Base-by-base conservation (phyloP, 2,329 filamentous ascomycete species). In the Aspergillus fumigatus region DNA sequence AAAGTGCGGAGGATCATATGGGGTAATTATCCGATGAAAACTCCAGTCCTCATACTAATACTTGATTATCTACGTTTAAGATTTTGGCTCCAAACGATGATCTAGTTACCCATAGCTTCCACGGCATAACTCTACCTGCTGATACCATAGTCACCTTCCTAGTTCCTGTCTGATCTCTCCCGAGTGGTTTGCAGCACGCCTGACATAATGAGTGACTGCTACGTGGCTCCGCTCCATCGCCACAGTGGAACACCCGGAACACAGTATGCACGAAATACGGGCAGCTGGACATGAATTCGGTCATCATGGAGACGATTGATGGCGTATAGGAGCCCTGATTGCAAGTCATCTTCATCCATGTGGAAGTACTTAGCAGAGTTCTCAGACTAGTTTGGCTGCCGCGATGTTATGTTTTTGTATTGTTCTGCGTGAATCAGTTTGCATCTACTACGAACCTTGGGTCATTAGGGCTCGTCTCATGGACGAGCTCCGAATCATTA, bases 141-240 rank as follows among this genome's bases (percentile, higher is more conserved):
- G 43, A 21, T 10, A 23, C 26, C 21, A 23, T 43, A 17, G 8
- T 21, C 21, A 14, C 32, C 14, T 38, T 38, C 32, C 32, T 38
- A 38, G 14, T n/a, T 38, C 14, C 14, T 17, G 14, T 38, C 14
- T 38, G 6, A 3, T 10, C 7, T 26, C 21, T 26, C 41, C 43
- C 21, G 43, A 23, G 6, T 23, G n/a, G 43, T 9, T 59, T 59
- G 59, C 58, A 57, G 57, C 51, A 54, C 55, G 52, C 61, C 59
- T 63, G 61, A 65, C 60, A 50, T 50, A 48, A 51, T 53, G 11
- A 47, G 19, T 25, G 43, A 21, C 40, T 21, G 40, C 63, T 62
- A 65, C 63, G 63, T 65, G 63, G 61, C 62, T 60, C 54, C 41
- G 43, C 58, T 56, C 55, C 56, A 48, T 56, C 54, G 56, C 52